phyloP scores from a whole-genome alignment of 208 protist species.

The Crithidia sp. region DNA sequence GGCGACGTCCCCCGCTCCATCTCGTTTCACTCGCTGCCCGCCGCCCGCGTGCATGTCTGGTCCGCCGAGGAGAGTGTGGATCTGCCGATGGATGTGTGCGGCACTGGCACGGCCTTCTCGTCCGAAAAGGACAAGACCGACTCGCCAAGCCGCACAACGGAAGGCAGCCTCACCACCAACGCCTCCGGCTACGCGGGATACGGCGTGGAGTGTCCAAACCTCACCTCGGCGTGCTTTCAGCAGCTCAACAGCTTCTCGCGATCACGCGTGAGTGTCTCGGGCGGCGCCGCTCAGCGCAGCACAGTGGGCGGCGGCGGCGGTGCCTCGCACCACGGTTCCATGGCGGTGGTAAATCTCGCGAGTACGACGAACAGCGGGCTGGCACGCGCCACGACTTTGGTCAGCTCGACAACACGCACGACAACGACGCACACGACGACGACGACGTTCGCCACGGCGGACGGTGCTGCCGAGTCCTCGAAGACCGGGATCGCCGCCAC shows the following conservation, averaged over 20 bases:
- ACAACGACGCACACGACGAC: constrained; percentile 7
- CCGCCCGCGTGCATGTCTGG: constrained; percentile 11
- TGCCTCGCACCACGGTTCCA: neutral
- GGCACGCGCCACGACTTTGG: neutral
- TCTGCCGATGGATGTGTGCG: constrained; percentile 16
- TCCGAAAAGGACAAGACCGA: constrained; percentile 5
- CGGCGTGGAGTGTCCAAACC: neutral
- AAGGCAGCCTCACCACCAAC: constrained; percentile 15
- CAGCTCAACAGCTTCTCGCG: constrained; percentile 18
- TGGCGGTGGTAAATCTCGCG: neutral
- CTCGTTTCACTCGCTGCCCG: neutral
- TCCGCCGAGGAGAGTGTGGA: constrained; percentile 20
- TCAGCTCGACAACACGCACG: constrained; percentile 12
- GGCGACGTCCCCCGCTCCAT: neutral
- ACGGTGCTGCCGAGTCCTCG: neutral
- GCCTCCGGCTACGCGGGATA: neutral
- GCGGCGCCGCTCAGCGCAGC: neutral
- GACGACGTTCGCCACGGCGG: neutral
- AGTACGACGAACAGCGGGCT: constrained; percentile 8
- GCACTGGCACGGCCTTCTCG: neutral
- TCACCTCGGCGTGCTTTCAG: constrained; percentile 1
- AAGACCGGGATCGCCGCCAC: neutral
- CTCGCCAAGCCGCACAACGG: constrained; percentile 6
- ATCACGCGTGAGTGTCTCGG: constrained; percentile 2
- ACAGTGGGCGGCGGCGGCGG: neutral